phyloP scores from a whole-genome alignment of 2,329 filamentous ascomycete genomes.

The Trichoderma harzianum region DNA sequence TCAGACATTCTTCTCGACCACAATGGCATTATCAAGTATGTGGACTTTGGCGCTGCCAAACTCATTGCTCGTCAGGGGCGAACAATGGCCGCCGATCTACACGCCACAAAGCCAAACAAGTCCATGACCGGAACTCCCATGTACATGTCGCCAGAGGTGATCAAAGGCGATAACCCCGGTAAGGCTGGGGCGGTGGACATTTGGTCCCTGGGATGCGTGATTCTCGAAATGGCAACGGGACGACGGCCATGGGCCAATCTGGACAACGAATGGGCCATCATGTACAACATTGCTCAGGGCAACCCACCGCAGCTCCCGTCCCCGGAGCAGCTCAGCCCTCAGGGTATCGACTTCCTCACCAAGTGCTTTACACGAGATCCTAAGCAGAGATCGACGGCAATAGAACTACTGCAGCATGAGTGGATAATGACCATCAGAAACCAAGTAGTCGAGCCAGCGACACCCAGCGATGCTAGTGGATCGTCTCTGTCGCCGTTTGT shows the following conservation, averaged over 20 bases:
- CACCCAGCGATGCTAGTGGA: slow-evolving; percentile 55
- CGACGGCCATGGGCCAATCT: slow-evolving; percentile 90
- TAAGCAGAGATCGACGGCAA: slow-evolving; percentile 70
- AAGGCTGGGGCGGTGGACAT: slow-evolving; percentile 87
- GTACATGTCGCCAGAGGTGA: slow-evolving; percentile 99
- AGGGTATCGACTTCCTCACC: slow-evolving; percentile 83
- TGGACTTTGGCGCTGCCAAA: slow-evolving; percentile 97
- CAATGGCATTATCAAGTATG: slow-evolving; percentile 98
- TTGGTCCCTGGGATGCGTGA: slow-evolving; percentile 95
- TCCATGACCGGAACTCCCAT: slow-evolving; percentile 98
- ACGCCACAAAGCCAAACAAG: slow-evolving; percentile 66
- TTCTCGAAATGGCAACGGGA: slow-evolving; percentile 96
- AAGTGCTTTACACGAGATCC: slow-evolving; percentile 87
- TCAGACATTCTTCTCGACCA: slow-evolving; percentile 91
- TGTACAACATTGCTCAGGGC: slow-evolving; percentile 99
- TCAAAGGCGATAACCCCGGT: slow-evolving; percentile 79
- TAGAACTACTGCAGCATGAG: slow-evolving; percentile 88
- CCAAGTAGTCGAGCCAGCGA: slow-evolving; percentile 62
- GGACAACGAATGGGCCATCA: slow-evolving; percentile 99
- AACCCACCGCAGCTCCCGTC: slow-evolving; percentile 84
- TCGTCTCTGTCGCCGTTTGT: slow-evolving; percentile 38
- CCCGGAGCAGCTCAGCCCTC: slow-evolving; percentile 75
- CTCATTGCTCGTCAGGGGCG: slow-evolving; percentile 92
- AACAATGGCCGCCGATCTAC: slow-evolving; percentile 65
- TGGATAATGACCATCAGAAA: slow-evolving; percentile 72